Evolutionary conservation across 1,139 yeast species (phyloP), one percentile per base, ranked within the genome.

Genomic region (Hemisphaericaspora lyxosophila): DNA sequence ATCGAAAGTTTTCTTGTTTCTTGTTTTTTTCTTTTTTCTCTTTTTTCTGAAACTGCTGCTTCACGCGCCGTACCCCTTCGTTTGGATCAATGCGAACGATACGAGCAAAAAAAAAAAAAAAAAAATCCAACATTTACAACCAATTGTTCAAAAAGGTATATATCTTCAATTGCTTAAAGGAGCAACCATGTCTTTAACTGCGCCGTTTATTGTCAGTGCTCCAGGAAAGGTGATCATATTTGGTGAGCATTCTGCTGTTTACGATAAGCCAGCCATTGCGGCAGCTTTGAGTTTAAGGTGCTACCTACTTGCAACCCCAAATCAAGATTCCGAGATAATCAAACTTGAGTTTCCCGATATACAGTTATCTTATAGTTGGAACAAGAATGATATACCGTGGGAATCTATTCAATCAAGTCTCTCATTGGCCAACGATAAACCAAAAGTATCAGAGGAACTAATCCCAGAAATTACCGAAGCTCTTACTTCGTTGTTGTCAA

Each of bases 241-340:
- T 57, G 99, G 99, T 17, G 98, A 92, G 57, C 99, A 92, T 57
- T 87, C 97, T 2, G 97, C 95, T 2, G 99, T 92, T 2, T 87
- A 86, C 57, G 82, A 87, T 38, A 86, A 86, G 63, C 95, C 96
- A 1, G 96, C 96, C 18, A 85, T 88, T 40, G 96, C 96, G 1
- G 95, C 96, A 0, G 90, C 95, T 0, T 72, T 88, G 16, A 82
- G 89, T 17, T 67, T 88, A 39, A 70, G 97, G 53, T 87, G 97
- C 0, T 92, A 86, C 52, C 63, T 90, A 23, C 65, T 84, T 26
- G 94, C 86, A 1, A 55, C 73, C 3, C 70, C 73, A 13, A 55
- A 64, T 40, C 57, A 52, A 12, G 65, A 71, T 41, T 43, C 62
- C 2, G 64, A 67, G 14, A 46, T 51, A 2, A 67, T 89, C 34